Conservation (phyloP, 208 protist species). For the Balamuthia mandrillaris region DNA sequence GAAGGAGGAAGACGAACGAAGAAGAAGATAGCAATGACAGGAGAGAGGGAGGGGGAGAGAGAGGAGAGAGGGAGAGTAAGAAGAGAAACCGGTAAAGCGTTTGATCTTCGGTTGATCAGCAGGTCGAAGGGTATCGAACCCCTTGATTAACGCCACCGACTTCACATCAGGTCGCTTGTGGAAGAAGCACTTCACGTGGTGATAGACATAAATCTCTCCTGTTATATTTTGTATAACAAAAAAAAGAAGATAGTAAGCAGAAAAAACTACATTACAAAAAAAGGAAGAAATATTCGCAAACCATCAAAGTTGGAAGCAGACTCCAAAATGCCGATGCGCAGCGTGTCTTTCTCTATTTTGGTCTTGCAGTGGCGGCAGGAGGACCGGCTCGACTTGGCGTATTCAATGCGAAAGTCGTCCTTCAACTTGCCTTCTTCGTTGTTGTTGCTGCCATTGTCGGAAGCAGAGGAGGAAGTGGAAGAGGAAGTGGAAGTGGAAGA, state of each 20-base stretch:
- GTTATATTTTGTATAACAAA: neutral
- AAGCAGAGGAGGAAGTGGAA: no score
- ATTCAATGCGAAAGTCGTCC: neutral
- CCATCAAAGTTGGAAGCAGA: neutral
- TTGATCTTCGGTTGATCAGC: constrained; percentile 29
- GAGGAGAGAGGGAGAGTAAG: neutral
- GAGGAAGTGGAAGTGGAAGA: neutral
- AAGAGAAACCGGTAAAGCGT: neutral
- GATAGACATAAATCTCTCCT: constrained; percentile 14
- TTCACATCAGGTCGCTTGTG: constrained; percentile 22
- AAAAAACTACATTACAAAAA: neutral
- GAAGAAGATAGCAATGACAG: no score
- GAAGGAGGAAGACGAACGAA: neutral
- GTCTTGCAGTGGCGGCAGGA: neutral
- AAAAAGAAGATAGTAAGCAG: neutral
- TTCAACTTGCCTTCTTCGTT: no score
- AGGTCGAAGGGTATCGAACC: neutral
- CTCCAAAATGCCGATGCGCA: neutral
- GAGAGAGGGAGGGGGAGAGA: no score
- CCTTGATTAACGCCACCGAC: neutral
- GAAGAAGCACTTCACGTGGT: constrained; percentile 31
- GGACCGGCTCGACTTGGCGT: neutral
- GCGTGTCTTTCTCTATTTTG: neutral
- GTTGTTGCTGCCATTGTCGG: no score
- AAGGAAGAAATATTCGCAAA: neutral